Evolutionary conservation across 495 filamentous ascomycete species (phyloP).

Genomic region (Amphirosellinia nigrospora): DNA sequence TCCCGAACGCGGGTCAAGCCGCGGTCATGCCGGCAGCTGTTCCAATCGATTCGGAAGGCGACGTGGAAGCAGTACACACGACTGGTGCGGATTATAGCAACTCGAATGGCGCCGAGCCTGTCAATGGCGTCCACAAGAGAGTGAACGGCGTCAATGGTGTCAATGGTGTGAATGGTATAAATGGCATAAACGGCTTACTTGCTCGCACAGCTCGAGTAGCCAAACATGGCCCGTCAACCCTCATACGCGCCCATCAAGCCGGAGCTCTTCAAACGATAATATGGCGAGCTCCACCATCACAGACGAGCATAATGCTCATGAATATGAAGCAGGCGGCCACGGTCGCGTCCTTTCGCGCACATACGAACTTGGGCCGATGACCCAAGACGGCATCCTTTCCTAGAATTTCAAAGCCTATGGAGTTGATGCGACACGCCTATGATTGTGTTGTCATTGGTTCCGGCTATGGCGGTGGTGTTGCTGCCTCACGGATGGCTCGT

Average conservation of each 20-base stretch:
- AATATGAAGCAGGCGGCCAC: conserved; percentile 41
- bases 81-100: conserved; percentile 14
- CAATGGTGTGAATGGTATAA: background rate
- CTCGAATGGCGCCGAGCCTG: conserved; percentile 15
- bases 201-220: background rate
- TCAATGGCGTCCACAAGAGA: conserved; percentile 23
- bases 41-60: background rate
- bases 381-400: conserved; percentile 49
- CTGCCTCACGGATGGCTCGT: conserved; percentile 68
- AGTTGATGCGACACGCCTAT: conserved; percentile 62
- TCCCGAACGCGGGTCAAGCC: conserved; percentile 1
- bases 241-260: conserved; percentile 15
- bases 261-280: conserved; percentile 4
- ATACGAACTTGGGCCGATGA: conserved; percentile 52
- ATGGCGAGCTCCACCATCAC: conserved; percentile 9
- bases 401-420: conserved; percentile 61
- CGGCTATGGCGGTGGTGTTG: conserved; percentile 71
- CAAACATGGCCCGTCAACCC: conserved; percentile 21
- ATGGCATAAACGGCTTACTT: background rate
- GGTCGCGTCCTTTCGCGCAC: conserved; percentile 45
- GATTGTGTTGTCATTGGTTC: conserved; percentile 72
- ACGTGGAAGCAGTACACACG: background rate
- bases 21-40: conserved; percentile 23
- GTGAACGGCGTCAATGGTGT: conserved; percentile 16
- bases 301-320: conserved; percentile 29